Evolutionary conservation across 2,329 filamentous ascomycete genomes (phyloP).

Genomic region (Neofusicoccum umdonicola): DNA sequence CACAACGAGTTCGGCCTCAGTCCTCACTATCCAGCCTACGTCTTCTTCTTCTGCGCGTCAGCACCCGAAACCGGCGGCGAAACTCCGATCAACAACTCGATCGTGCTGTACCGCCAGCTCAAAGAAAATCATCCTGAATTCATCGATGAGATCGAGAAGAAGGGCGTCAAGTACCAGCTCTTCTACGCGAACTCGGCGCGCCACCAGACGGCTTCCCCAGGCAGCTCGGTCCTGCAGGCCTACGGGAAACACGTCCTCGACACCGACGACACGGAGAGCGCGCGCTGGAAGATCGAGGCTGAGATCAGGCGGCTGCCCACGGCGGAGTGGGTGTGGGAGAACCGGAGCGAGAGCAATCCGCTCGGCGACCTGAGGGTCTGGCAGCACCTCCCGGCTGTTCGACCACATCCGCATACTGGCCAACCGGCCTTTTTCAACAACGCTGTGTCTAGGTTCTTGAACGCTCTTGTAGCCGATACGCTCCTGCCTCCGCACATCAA

Average conservation of each 20-base stretch:
- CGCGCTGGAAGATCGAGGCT: conserved; percentile 19
- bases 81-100: conserved; percentile 20
- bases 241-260: conserved; percentile 20
- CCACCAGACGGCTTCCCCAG: conserved; percentile 16
- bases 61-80: conserved; percentile 20
- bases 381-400: conserved; percentile 18
- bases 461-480: conserved; percentile 10
- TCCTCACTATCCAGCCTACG: conserved; percentile 20
- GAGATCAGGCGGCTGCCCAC: conserved; percentile 20
- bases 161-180: conserved; percentile 20
- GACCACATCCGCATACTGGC: conserved; percentile 2
- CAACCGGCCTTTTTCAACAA: conserved; percentile 16
- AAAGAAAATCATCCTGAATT: conserved; percentile 19
- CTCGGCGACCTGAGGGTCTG: conserved; percentile 17
- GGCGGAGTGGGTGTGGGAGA: conserved; percentile 19
- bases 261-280: conserved; percentile 16
- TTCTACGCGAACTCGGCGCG: conserved; percentile 20
- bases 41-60: conserved; percentile 19
- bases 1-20: conserved; percentile 22
- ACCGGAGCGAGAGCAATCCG: not conserved
- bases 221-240: conserved; percentile 19
- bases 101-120: conserved; percentile 19
- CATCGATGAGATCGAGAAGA: conserved; percentile 17
- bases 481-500: conserved; percentile 17
- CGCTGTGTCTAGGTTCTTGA: conserved; percentile 6